Base-by-base conservation (phyloP, 306 rosid genomes). In the Nissolia schottii region DNA sequence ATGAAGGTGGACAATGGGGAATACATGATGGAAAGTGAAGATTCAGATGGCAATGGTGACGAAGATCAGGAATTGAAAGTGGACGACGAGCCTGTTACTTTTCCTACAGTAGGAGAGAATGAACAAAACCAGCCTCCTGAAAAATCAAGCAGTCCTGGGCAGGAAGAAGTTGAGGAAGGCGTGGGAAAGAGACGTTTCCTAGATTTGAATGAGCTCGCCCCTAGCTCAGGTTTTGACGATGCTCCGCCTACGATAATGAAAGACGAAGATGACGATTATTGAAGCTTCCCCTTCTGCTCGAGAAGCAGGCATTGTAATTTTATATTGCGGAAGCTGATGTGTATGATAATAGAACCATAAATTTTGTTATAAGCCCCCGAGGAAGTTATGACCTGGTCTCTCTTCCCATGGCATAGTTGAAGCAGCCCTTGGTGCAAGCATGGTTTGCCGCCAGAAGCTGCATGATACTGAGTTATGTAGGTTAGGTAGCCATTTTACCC, bases 171-270 rank as follows among this genome's bases (percentile, higher is more conserved):
- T 5, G 96, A 90, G 70, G 90, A 90, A 67, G 90, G 92, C 64
- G 51, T 86, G 14, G 79, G 56, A 71, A 87, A 88, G 70, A 86
- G 92, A 71, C 92, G 87, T 49, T 91, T 91, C 84, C 99, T 95
- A 15, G 99, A 95, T 79, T 85, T 94, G 78, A 95, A 95, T 41
- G 96, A 95, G 85, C 92, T 88, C 76, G 99, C 99, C 63, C 96
- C 99, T 16, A 90, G 85, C 67, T 85, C 99, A 37, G 94, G 97
- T 79, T 88, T 95, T 19, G 96, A 95, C 2, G 96, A 95, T 57
- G 96, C 88, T 75, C 91, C 87, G 35, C 84, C 74, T 82, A 69
- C 87, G 0, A 76, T 85, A 61, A 80, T 83, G 77, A 95, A 88
- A 76, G 99, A 92, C 53, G 97, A 84, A 51, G 85, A 84, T 77